Base-by-base conservation (phyloP, 225 moss, liverwort and hornwort species). In the Pseudoscleropodium purum region DNA sequence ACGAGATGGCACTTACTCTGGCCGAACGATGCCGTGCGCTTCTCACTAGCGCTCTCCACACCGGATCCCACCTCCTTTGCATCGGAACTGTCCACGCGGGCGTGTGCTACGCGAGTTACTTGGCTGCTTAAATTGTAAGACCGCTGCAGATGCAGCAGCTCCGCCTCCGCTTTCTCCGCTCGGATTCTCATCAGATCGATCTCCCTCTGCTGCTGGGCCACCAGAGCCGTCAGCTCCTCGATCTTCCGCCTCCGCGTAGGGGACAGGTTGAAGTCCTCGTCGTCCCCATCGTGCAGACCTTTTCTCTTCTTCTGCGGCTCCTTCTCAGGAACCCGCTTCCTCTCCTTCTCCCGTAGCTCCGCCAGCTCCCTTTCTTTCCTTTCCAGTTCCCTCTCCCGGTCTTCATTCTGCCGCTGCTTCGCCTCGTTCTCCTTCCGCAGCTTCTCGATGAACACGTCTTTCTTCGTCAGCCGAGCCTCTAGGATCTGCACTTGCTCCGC, bases 91-190 rank as follows among this genome's bases (percentile, higher is more conserved):
- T 96, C 96, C 51, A 91, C 60, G 11, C 88, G 90, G 18, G 33
- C 70, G 3, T 41, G 84, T 3, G 61, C 84, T 61, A 80, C 81
- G 4, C 92, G 90, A 9, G 79, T 20, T 34, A 29, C 56, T 36
- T 85, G 90, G 62, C 78, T 91, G 82, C 86, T 92, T 79, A 94
- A 63, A 75, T 92, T 95, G 83, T 96, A 97, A 51, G 95, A 94
- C 56, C 94, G 94, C 85, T 95, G 96, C 67, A 97, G 88, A 86
- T 97, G 95, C 62, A 92, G 82, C 10, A 97, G 91, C 75, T 97
- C 97, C 36, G 97, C 93, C 84, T 97, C 96, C 39, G 97, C 96
- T 89, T 95, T 97, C 70, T 97, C 98, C 29, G 97, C 97, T 34
- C 97, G 92, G 65, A 94, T 86, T 31, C 96, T 93, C 86, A 96